Conservation (phyloP, 768 basidiomycete genomes). For the Tricholoma sp. region DNA sequence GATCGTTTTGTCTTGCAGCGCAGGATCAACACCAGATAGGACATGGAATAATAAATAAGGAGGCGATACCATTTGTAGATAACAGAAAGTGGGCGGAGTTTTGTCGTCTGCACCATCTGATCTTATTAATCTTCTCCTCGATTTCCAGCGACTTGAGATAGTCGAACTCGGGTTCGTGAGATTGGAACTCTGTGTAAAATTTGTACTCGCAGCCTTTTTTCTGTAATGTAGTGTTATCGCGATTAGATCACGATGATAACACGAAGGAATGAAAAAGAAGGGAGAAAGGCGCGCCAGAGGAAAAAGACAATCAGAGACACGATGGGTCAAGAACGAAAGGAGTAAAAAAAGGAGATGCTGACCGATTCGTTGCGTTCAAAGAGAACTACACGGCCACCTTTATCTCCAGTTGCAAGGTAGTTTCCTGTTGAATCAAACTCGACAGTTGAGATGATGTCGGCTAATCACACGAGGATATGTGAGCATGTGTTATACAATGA, state of each 20-base stretch:
- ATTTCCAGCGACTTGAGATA: conserved; percentile 99
- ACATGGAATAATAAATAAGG: not conserved
- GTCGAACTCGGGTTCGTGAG: conserved; percentile 99
- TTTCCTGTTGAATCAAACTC: conserved; percentile 99
- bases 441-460: conserved; percentile 99
- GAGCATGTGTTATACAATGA: conserved; percentile 5
- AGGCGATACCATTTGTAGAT: conserved; percentile 84
- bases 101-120: conserved; percentile 99
- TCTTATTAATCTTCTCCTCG: conserved; percentile 99
- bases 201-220: conserved; percentile 99
- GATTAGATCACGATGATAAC: conserved; percentile 16
- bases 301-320: conserved; percentile 22
- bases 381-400: conserved; percentile 96
- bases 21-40: conserved; percentile 5
- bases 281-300: conserved; percentile 11
- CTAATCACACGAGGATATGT: conserved; percentile 39
- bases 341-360: conserved; percentile 18
- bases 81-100: conserved; percentile 96
- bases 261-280: conserved; percentile 8
- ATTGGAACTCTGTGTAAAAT: conserved; percentile 99
- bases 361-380: conserved; percentile 99
- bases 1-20: conserved; percentile 88
- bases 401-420: conserved; percentile 99
- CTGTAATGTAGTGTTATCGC: conserved; percentile 36
- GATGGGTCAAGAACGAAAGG: conserved; percentile 24